These are phyloP conservation scores for Thinopyrum obtusiflorum DNA, from an alignment of 202 grass and related monocot species.

Conservation along the genomic window DNA sequence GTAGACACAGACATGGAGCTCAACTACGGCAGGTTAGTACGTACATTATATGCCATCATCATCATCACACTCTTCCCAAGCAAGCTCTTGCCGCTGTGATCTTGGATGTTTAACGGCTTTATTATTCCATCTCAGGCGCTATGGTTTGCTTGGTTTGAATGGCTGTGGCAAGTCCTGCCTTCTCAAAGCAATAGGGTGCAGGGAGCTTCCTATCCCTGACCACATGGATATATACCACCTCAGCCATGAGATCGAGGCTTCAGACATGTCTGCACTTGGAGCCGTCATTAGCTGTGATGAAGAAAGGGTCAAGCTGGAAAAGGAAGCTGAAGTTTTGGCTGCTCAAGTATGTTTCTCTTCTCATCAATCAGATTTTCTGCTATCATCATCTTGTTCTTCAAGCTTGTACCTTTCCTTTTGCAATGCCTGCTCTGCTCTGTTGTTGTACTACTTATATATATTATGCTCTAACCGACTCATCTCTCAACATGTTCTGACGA, in stretches of 20 bases:
- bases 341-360: constrained; percentile 39
- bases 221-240: constrained; percentile 99
- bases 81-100: not conserved
- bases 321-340: constrained; percentile 75
- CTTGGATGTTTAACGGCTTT: constrained; percentile 14
- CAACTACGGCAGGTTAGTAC: constrained; percentile 59
- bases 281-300: constrained; percentile 90
- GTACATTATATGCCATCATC: not conserved
- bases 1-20: constrained; percentile 73
- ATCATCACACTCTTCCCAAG: not conserved
- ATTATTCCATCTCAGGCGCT: constrained; percentile 49
- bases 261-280: constrained; percentile 76
- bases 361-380: not conserved
- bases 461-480: not conserved
- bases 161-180: constrained; percentile 89
- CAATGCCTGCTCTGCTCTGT: no score
- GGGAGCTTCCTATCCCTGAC: constrained; percentile 81
- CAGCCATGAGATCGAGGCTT: constrained; percentile 78
- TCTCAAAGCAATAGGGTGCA: constrained; percentile 65
- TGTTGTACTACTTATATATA: no score
- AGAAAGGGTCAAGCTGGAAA: constrained; percentile 71
- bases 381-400: not conserved
- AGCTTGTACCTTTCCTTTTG: no score
- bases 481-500: not conserved
- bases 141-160: constrained; percentile 86